Conservation (phyloP, 192 early-diverging fungal genomes). For the Lunasporangiospora selenospora region DNA sequence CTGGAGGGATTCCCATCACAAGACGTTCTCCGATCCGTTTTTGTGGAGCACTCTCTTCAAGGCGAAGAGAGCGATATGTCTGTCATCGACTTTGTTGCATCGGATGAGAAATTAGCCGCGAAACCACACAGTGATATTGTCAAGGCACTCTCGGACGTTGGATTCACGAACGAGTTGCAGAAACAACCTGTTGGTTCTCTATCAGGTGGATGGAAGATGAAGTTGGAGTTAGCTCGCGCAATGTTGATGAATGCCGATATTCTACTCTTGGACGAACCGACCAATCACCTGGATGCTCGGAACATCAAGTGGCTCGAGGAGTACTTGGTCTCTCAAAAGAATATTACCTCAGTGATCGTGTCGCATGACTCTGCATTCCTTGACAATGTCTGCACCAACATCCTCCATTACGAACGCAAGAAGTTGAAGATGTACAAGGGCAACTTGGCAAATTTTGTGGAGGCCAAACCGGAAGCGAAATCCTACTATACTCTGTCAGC, state of each 20-base stretch:
- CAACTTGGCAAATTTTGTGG: conserved; percentile 81
- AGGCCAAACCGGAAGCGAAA: conserved; percentile 74
- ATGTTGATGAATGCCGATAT: conserved; percentile 88
- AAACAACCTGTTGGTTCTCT: conserved; percentile 66
- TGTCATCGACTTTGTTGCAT: conserved; percentile 66
- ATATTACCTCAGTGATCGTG: conserved; percentile 76
- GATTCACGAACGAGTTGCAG: conserved; percentile 68
- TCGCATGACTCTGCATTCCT: conserved; percentile 86
- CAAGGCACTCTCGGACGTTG: conserved; percentile 60
- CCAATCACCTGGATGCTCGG: conserved; percentile 83
- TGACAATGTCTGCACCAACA: conserved; percentile 82
- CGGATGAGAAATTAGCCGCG: conserved; percentile 54
- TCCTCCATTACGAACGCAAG: conserved; percentile 78
- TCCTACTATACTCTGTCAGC: conserved; percentile 78
- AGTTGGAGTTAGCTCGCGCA: conserved; percentile 81
- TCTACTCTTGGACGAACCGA: conserved; percentile 93
- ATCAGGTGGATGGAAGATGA: conserved; percentile 91
- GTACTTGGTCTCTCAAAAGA: conserved; percentile 68
- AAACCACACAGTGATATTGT: conserved; percentile 53
- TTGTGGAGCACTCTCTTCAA: conserved; percentile 77
- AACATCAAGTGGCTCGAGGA: conserved; percentile 83
- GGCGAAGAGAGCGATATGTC: conserved; percentile 68
- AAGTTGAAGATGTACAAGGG: conserved; percentile 84
- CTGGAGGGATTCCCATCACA: conserved; percentile 80
- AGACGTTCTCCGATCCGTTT: conserved; percentile 73